Evolutionary conservation across 2,329 filamentous ascomycete species (phyloP).

Genomic region (Beauveria asiatica): DNA sequence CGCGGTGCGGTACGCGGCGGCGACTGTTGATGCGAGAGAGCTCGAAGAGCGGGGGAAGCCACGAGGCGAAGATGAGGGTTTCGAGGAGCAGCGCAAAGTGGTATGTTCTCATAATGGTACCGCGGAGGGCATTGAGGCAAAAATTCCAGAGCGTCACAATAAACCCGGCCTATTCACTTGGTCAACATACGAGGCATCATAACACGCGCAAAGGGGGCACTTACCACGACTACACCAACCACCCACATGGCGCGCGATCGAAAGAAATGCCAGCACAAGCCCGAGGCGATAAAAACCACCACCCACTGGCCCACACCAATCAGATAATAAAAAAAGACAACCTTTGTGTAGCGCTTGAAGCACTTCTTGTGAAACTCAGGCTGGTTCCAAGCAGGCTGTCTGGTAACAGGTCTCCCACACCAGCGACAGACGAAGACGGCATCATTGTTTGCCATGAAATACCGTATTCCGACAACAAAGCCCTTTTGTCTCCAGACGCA

Average conservation of each 20-base stretch:
- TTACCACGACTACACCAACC: not conserved
- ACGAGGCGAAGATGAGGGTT: conserved; percentile 16
- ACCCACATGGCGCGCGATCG: conserved; percentile 29
- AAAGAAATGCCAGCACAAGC: conserved; percentile 31
- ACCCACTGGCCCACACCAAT: conserved; percentile 30
- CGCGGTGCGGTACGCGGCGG: conserved; percentile 5
- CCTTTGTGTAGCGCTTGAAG: conserved; percentile 29
- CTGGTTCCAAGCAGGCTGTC: conserved; percentile 22
- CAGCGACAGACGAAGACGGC: conserved; percentile 34
- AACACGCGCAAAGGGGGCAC: not conserved
- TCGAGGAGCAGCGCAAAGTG: conserved; percentile 30
- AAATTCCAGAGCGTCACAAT: conserved; percentile 28
- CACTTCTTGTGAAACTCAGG: conserved; percentile 33
- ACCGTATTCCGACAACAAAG: conserved; percentile 27
- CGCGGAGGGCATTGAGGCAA: conserved; percentile 25
- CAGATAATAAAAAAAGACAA: conserved; percentile 29
- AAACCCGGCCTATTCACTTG: conserved; percentile 25
- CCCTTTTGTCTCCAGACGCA: conserved; percentile 29
- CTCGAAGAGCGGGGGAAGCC: conserved; percentile 14
- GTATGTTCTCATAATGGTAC: conserved; percentile 29
- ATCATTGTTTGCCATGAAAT: conserved; percentile 27
- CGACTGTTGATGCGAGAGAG: not conserved
- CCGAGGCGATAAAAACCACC: conserved; percentile 26
- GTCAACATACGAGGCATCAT: not conserved
- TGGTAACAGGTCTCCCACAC: conserved; percentile 32